phyloP scores from a whole-genome alignment of 805 yeast genomes.

The Jamesozyma jinghongensis region DNA sequence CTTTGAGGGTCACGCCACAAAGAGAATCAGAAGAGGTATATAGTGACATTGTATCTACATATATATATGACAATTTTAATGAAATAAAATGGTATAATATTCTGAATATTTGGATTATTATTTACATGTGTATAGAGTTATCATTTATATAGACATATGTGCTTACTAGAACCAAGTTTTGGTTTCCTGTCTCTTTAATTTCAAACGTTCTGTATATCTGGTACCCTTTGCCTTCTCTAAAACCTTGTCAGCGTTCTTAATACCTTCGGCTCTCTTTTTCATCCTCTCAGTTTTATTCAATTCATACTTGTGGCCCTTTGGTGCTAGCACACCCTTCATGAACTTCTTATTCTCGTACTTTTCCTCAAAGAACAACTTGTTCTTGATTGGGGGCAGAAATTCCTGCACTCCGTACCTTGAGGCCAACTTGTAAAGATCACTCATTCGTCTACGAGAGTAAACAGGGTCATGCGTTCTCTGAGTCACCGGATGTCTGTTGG shows the following conservation, averaged over 20 bases:
- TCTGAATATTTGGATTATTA: background rate
- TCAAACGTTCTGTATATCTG: constrained; percentile 38
- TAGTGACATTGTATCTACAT: background rate
- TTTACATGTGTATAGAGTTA: background rate
- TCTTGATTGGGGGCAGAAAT: constrained; percentile 47
- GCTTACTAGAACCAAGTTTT: constrained; percentile 11
- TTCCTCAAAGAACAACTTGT: constrained; percentile 66
- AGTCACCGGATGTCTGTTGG: constrained; percentile 77
- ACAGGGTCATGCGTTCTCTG: constrained; percentile 68
- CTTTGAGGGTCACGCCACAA: constrained; percentile 15
- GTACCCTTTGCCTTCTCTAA: constrained; percentile 57
- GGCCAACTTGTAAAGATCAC: constrained; percentile 77
- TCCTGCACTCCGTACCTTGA: constrained; percentile 70
- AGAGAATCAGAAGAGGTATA: constrained; percentile 30
- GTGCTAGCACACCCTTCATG: constrained; percentile 67
- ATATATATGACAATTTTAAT: background rate
- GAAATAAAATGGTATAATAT: too few relatives aligned
- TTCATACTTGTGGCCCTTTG: constrained; percentile 78
- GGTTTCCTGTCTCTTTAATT: constrained; percentile 30
- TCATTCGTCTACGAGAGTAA: constrained; percentile 72
- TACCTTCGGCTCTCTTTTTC: constrained; percentile 54
- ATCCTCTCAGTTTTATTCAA: constrained; percentile 51
- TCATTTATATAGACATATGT: background rate
- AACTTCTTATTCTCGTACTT: constrained; percentile 60
- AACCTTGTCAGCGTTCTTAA: constrained; percentile 56